Percentiles rank a stretch among this genome's conserved stretches.
These are phyloP conservation scores for Halophytophthora polymorphica DNA, from an alignment of 352 stramenopile genomes.

Conservation along the genomic window DNA sequence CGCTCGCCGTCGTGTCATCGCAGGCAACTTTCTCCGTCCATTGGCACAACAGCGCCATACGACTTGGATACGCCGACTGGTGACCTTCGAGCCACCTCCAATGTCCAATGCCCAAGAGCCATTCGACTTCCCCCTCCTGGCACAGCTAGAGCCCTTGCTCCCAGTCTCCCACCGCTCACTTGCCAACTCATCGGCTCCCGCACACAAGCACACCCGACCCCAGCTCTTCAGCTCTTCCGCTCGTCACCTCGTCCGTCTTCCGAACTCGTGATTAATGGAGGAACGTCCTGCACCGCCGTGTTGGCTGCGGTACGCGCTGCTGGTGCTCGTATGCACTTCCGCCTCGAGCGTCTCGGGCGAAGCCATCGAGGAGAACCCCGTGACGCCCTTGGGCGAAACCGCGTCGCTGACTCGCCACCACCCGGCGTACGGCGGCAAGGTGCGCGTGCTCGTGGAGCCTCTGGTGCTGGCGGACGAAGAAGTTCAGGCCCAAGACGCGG, in stretches of 20 bases:
- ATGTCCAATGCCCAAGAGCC: too few species aligned
- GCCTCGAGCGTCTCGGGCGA: slow-evolving; percentile 4
- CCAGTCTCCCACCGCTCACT: too few species aligned
- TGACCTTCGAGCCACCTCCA: too few species aligned
- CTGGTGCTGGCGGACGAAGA: slow-evolving; percentile 23
- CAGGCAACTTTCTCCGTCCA: too few species aligned
- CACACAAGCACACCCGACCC: too few species aligned
- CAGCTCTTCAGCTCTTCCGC: background rate
- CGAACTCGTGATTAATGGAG: slow-evolving; percentile 12
- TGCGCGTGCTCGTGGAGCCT: slow-evolving; percentile 13
- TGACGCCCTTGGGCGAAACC: slow-evolving; percentile 21
- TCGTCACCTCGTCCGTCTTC: slow-evolving; percentile 2
- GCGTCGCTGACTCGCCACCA: slow-evolving; percentile 31
- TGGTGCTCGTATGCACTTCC: slow-evolving; percentile 12
- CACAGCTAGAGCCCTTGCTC: too few species aligned
- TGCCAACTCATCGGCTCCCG: too few species aligned
- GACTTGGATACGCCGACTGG: too few species aligned
- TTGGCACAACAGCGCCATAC: too few species aligned
- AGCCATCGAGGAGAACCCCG: slow-evolving; percentile 27
- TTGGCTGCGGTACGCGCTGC: slow-evolving; percentile 17
- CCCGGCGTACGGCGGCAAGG: slow-evolving; percentile 32
- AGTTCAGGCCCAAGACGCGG: background rate
- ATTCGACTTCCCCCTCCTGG: too few species aligned
- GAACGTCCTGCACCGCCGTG: slow-evolving; percentile 5
- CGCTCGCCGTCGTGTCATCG: too few species aligned